Base-by-base conservation (phyloP, 164 flowering plant genomes). In the Aristolochia contorta region DNA sequence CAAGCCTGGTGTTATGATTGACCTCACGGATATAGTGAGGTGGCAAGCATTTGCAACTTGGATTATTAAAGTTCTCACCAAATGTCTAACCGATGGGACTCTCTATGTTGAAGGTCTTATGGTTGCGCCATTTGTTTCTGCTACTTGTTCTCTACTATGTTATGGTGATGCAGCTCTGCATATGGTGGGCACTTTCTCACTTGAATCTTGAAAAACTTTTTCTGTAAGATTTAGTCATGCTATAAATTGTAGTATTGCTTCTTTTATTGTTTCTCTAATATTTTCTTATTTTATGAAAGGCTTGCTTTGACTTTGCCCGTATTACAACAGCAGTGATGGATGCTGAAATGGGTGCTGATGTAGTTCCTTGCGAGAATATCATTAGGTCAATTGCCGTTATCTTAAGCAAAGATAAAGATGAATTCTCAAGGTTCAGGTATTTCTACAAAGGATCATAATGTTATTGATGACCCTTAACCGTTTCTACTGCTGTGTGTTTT, bases 301-400 rank as follows among this genome's bases (percentile, higher is more conserved):
- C 96, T 62, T 88, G 92, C 72, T 86, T 90, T 77, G 99, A 94
- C 70, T 88, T 91, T 67, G 84, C 79, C 24, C 82, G 92, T 47
- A 72, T 85, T 53, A 43, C 80, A 49, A 77, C 82, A 69, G 74
- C 86, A 53, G 74, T 77, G 16, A 58, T 76, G 59, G 80, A 75
- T 67, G 72, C 59, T 74, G 84, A 82, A n/a, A 58, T 76, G 59
- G 80, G 74, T 67, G 72, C 60, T 73, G 84, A 82, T 54, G 65
- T 91, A 58, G 65, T 94, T 75, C 97, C 99, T 13, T 63, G 67
- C 63, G 85, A 86, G 70, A 80, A 78, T 16, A 54, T 88, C 54
- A 82, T 94, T 61, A 83, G 59, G 63, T 77, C 91, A 19, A 79
- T 88, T 62, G 57, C 74, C 14, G 24, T 73, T 56, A 84, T 91